Base-by-base conservation (phyloP, 495 filamentous ascomycete genomes). In the Schizothecium vesticola region DNA sequence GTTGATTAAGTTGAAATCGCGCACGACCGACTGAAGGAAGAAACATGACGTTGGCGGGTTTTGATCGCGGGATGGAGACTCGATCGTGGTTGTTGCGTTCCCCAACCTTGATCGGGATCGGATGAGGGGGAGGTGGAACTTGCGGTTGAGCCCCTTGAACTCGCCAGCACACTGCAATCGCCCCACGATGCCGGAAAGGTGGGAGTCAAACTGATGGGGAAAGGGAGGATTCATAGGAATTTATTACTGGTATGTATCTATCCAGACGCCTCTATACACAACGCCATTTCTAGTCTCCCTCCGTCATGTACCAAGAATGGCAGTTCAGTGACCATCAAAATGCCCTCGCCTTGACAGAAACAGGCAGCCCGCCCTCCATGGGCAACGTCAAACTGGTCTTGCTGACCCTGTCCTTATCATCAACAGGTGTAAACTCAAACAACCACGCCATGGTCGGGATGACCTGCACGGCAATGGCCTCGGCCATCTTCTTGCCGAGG, bases 401-500 rank as follows among this genome's bases (percentile, higher is more conserved):
- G 72, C 84, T 87, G 25, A 77, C 74, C 65, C 85, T 79, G 68
- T 84, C 82, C 28, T 72, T 75, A 1, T 77, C 72, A 56, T 78
- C 82, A 11, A 74, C 73, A 16, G 78, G 74, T 25, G 69, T 70
- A 64, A 88, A 85, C 6, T 86, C 80, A 67, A 86, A 87, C 28
- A 72, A 64, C 61, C 80, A 77, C 5, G 82, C 73, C 72, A 87
- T 72, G 0, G 76, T 76, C 5, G 83, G 80, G 43, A 87, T 79
- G 22, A 86, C 84, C 71, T 86, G 80, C 4, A 82, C 78, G 1
- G 82, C 85, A 55, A 88, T 77, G 25, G 80, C 65, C 71, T 89
- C 86, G 3, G 86, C 86, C 86, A 88, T 87, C 70, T 80, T 85
- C 76, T 84, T 86, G 13, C 86, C 86, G 43, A 88, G 73, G 69